Base-by-base conservation (phyloP, 306 rosid genomes). In the Quercus gilva region DNA sequence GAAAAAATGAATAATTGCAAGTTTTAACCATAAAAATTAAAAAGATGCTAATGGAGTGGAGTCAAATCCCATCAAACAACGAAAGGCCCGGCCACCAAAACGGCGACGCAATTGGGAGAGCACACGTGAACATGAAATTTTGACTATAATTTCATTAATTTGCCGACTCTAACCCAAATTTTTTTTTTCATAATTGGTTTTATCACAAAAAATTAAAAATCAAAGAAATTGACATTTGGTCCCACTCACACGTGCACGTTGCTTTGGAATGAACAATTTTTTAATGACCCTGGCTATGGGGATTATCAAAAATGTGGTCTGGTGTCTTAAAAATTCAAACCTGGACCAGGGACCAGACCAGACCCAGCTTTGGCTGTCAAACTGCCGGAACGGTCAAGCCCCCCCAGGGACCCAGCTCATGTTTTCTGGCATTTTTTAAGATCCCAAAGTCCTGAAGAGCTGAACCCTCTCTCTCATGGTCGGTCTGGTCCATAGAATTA, bases 51-150 rank as follows among this genome's bases (percentile, higher is more conserved):
- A 41, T 41, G 12, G 17, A 57, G 74, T n/a, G 60, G 76, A 63
- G 80, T 79, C 20, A 70, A 86, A 77, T 77, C 80, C 80, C 83
- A 41, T 70, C 28, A 68, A 19, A 25, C 4, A n/a, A 5, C 73
- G 73, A 74, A 83, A 84, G 82, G 87, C 89, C 64, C 88, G 80
- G 79, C 56, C 94, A 88, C 83, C 87, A 55, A 88, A 85, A 84
- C 81, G 91, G 93, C 87, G 77, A 83, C 86, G 82, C 79, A 61
- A 43, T 23, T 77, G 92, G 84, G 74, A 69, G 60, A 77, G 67
- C 58, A 78, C 91, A 89, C 91, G 93, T 91, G 92, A 83, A 58
- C 64, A 0, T 59, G 41, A 56, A 81, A 41, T 8, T 59, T 69
- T 6, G 69, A 37, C 26, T 10, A 19, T 8, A 41, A 41, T n/a